Base-by-base conservation (phyloP, 1,284 basidiomycete genomes). In the Neonothopanus nambi region DNA sequence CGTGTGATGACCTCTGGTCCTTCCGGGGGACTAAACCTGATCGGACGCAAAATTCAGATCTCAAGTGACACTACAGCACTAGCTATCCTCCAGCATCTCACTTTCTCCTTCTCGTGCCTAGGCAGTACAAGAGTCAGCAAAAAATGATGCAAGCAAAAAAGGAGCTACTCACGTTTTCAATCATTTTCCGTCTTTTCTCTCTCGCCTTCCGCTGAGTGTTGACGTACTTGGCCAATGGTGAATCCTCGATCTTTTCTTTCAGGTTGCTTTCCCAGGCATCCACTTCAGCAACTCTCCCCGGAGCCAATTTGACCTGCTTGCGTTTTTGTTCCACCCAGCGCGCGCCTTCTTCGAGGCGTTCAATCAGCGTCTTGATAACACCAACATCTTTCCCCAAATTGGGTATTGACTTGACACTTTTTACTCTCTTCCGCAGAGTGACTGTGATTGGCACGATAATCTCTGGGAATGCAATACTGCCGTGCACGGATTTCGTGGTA, bases 401-500 rank as follows among this genome's bases (percentile, higher is more conserved):
- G 3, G 65, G 61, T 8, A 58, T 65, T 23, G 68, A 65, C 59
- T 77, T 81, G 35, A 73, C 74, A 5, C 68, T 70, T 70, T 96
- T 97, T 61, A 92, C 61, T 67, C 79, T 71, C 70, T 84, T 82
- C 26, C 83, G 83, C 53, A 95, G 75, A 3, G 80, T 75, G 9
- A 89, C 80, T n/a, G 87, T 73, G 36, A 95, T 75, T 1, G 96
- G 94, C n/a, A 98, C 82, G 12, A 87, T 80, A 49, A 97, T 77
- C 72, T 99, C 97, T 1, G 96, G 96, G 75, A 98, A 98, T 0
- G 93, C 93, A 53, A 98, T 87, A 68, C 89, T 91, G 1, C 80
- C 84, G 51, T 88, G 87, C 0, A 90, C 82, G 0, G 79, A 71
- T 58, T 67, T 74, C 65, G 75, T 91, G 56, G 71, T 73, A 51